Conservation (phyloP, 495 filamentous ascomycete species). For the Aspergillus nanangensis region DNA sequence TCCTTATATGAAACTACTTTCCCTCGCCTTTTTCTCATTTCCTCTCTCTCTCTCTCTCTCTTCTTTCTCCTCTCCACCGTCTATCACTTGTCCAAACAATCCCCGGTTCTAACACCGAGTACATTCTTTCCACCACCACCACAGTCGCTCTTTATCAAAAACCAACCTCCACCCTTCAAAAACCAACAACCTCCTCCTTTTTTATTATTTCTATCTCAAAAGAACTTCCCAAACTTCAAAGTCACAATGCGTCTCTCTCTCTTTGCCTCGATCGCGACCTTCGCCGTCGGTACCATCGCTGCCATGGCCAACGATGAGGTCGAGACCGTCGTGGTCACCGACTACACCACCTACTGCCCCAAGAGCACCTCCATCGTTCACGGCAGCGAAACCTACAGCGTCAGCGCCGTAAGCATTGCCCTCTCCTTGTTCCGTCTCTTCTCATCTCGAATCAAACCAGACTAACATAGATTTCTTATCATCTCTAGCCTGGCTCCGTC, state of each 20-base stretch:
- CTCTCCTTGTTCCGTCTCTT: background rate
- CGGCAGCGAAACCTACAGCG: conserved; percentile 70
- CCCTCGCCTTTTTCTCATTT: too few species aligned
- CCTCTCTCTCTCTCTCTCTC: conserved; percentile 6
- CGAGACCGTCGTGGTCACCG: conserved; percentile 74
- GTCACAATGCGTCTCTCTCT: conserved; percentile 93
- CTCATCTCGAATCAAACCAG: conserved; percentile 13
- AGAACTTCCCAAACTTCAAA: conserved; percentile 10
- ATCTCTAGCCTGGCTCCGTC: conserved; percentile 28
- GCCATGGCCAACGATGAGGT: conserved; percentile 50
- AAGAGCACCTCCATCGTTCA: conserved; percentile 65
- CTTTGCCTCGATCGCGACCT: conserved; percentile 56
- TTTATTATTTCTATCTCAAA: conserved; percentile 1
- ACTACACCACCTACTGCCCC: conserved; percentile 85
- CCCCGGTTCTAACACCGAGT: conserved; percentile 43
- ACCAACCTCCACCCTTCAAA: too few species aligned
- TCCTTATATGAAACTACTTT: too few species aligned
- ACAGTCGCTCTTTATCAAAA: conserved; percentile 24
- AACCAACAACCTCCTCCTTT: conserved; percentile 15
- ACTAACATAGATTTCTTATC: conserved; percentile 4
- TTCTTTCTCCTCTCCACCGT: conserved; percentile 15
- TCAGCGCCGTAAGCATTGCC: conserved; percentile 61
- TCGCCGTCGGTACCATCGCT: conserved; percentile 59
- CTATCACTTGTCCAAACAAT: conserved; percentile 16
- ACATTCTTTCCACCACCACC: conserved; percentile 44